Conservation (phyloP, 306 rosid species). For the Quercus agrifolia region DNA sequence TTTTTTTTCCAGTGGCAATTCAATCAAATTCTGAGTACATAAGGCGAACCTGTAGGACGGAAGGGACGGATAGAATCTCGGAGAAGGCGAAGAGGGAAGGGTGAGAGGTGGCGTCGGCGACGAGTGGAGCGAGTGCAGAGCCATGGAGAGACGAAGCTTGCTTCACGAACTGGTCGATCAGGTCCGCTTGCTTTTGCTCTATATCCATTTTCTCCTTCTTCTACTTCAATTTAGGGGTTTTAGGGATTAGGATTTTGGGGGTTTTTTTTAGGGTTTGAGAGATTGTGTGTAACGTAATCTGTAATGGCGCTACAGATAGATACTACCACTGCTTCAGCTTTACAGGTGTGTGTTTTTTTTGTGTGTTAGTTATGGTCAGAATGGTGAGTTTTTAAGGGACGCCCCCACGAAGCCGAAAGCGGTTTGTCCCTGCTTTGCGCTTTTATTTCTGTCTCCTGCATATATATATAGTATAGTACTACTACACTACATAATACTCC, state of each 20-base stretch:
- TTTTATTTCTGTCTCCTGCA: not conserved
- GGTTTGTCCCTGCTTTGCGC: not conserved
- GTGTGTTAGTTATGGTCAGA: no score
- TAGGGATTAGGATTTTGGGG: no score
- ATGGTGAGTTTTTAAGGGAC: not conserved
- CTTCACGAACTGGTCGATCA: slow-evolving; percentile 74
- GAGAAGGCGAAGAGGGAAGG: slow-evolving; percentile 90
- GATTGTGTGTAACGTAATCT: no score
- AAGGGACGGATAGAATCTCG: slow-evolving; percentile 80
- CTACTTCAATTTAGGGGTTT: no score
- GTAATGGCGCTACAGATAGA: not conserved
- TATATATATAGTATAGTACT: no score
- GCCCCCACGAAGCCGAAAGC: not conserved
- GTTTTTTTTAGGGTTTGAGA: no score
- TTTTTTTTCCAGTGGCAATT: no score
- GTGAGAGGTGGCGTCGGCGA: slow-evolving; percentile 76
- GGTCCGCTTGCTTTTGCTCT: slow-evolving; percentile 80
- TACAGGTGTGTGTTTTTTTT: no score
- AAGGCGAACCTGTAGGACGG: slow-evolving; percentile 52
- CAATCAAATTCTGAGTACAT: not conserved
- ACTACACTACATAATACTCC: no score
- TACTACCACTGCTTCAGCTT: not conserved
- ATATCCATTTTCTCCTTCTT: slow-evolving; percentile 54
- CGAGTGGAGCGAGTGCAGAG: slow-evolving; percentile 45
- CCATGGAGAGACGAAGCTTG: slow-evolving; percentile 57